phyloP scores from a whole-genome alignment of 148 eudicot genomes.

The Rhododendron mucronatum region DNA sequence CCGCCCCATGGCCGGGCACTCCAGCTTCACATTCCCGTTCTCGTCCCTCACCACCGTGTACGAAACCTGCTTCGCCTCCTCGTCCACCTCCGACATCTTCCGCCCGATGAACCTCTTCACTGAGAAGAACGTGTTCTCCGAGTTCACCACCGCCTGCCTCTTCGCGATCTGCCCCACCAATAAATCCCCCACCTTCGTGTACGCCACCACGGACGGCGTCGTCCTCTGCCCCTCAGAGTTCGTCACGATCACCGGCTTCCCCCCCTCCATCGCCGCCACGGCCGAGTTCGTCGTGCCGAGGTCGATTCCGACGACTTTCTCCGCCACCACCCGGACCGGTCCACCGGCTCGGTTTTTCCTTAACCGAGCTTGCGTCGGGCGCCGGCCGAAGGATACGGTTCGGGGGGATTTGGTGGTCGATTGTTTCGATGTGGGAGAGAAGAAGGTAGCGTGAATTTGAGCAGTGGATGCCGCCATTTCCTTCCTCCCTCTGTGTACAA shows the following conservation, averaged over 20 bases:
- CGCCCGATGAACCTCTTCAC: constrained; percentile 95
- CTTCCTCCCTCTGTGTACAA: not conserved
- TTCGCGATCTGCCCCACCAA: constrained; percentile 93
- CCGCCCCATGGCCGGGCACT: constrained; percentile 94
- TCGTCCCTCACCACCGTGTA: constrained; percentile 80
- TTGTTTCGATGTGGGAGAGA: constrained; percentile 14
- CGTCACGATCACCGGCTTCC: constrained; percentile 86
- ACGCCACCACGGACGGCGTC: constrained; percentile 95
- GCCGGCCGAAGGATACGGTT: constrained; percentile 38
- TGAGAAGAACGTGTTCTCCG: constrained; percentile 80
- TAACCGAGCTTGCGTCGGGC: constrained; percentile 12
- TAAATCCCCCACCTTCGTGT: constrained; percentile 77
- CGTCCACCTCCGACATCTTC: constrained; percentile 95
- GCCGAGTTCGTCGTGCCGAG: constrained; percentile 95
- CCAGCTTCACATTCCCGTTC: constrained; percentile 90
- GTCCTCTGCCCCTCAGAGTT: constrained; percentile 94
- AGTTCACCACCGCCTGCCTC: constrained; percentile 92
- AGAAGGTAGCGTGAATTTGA: constrained; percentile 32
- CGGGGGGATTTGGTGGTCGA: constrained; percentile 14
- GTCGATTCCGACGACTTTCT: constrained; percentile 95
- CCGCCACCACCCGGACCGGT: constrained; percentile 49
- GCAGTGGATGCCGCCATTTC: constrained; percentile 51
- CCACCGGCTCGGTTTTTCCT: constrained; percentile 16
- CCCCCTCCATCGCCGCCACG: constrained; percentile 97
- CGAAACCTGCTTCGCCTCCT: constrained; percentile 90